Base-by-base conservation (phyloP, 106 monocot species). In the Amphibolis antarctica region DNA sequence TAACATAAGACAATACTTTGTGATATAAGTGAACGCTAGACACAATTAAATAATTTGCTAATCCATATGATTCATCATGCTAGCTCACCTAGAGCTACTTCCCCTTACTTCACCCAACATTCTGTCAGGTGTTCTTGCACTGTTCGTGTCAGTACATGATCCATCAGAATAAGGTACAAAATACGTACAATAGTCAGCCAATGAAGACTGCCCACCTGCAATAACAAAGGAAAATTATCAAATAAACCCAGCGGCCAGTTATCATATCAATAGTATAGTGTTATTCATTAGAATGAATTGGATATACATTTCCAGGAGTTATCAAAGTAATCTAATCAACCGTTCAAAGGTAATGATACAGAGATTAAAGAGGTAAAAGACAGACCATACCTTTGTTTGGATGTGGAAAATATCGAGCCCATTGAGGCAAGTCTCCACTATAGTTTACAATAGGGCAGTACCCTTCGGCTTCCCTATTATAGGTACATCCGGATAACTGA, bases 131-230 rank as follows among this genome's bases (percentile, higher is more conserved):
- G 85, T 68, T 28, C 98, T 67, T 61, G 91, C 91, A 66, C 91
- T 91, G 67, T 85, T 99, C 69, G 66, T 59, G 44, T 99, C 91
- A 14, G 98, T 99, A 72, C 98, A 99, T 28, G 91, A 91, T 60
- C 98, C 98, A 88, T 98, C 96, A 69, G 96, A 89, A 78, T 98
- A 98, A 64, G 96, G 90, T 30, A 98, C 90, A 76, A 80, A 98
- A 71, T 98, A 98, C 54, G 96, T 82, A 74, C 96, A 98, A 77
- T 98, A 98, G 51, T 98, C 96, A 23, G 96, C 96, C 78, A 98
- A 75, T 29, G 90, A 98, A 69, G 94, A 96, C 54, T 96, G 94
- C n/a, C 94, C 94, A 67, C 94, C 94, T 96, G 76, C 66, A 78
- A 14, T 15, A 45, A 62, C 42, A 23, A 78, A 69, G 44, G 49